These are phyloP conservation scores for Phytophthora meadii DNA, from an alignment of 352 stramenopile species.

Conservation along the genomic window DNA sequence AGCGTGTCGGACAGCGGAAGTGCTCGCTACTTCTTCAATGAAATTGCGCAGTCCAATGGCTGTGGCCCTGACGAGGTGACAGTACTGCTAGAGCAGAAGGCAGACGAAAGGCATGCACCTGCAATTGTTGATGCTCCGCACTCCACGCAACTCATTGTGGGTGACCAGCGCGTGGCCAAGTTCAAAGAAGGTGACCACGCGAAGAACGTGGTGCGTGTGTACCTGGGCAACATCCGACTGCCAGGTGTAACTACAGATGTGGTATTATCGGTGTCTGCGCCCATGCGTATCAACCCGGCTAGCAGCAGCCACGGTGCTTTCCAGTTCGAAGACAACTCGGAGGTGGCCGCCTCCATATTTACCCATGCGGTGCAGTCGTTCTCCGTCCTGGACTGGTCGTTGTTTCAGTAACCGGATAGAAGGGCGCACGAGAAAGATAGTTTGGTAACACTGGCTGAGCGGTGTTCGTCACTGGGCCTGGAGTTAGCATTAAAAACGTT, in stretches of 20 bases:
- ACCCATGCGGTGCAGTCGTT: constrained; percentile 77
- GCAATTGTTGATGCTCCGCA: constrained; percentile 45
- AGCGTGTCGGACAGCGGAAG: constrained; percentile 53
- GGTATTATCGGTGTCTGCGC: constrained; percentile 81
- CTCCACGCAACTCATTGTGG: constrained; percentile 59
- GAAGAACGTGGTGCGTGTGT: constrained; percentile 89
- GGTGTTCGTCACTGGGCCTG: not conserved
- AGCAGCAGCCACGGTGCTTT: constrained; percentile 76
- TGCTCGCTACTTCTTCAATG: constrained; percentile 84
- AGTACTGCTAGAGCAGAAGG: constrained; percentile 55
- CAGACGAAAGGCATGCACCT: constrained; percentile 34
- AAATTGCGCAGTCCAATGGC: constrained; percentile 83
- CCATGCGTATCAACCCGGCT: constrained; percentile 74
- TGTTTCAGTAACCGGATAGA: constrained; percentile 42
- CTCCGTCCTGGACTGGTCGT: constrained; percentile 73
- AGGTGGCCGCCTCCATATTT: constrained; percentile 76
- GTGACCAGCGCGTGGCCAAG: constrained; percentile 85
- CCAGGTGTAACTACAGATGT: constrained; percentile 81
- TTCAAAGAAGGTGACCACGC: constrained; percentile 82
- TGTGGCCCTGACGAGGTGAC: constrained; percentile 64
- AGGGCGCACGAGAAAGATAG: not conserved
- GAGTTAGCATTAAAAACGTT: not conserved
- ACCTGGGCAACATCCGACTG: constrained; percentile 77
- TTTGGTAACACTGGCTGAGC: not conserved
- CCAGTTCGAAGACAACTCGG: constrained; percentile 69